These are phyloP conservation scores for Amaranthus tricolor DNA, from an alignment of 179 eudicot genomes.

Conservation along the genomic window DNA sequence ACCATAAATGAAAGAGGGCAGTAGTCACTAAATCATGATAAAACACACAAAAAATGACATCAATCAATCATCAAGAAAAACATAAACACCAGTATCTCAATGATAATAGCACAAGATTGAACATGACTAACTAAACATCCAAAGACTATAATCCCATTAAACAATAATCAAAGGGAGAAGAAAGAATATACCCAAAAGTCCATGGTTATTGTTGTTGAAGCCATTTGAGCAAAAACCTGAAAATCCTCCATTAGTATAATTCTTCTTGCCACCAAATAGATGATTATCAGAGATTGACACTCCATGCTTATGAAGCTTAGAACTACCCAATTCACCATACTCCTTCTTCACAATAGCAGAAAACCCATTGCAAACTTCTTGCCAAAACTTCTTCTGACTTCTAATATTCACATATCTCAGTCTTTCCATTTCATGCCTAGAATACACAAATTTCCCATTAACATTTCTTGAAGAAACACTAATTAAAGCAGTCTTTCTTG, in stretches of 20 bases:
- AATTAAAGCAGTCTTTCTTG: constrained; percentile 1
- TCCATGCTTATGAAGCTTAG: constrained; percentile 27
- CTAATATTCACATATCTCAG: constrained; percentile 47
- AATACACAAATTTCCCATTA: constrained; percentile 33
- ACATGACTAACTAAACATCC: too few species aligned
- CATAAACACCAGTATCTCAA: too few species aligned
- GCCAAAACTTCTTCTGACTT: constrained; percentile 62
- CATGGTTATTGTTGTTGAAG: background rate
- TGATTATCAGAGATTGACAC: constrained; percentile 28
- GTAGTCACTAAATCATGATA: too few species aligned
- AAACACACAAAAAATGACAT: too few species aligned
- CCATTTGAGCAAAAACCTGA: too few species aligned
- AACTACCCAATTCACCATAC: constrained; percentile 46
- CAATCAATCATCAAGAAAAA: too few species aligned
- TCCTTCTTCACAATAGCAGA: constrained; percentile 35
- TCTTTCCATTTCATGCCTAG: constrained; percentile 45
- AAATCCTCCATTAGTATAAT: background rate
- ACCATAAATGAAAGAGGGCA: too few species aligned
- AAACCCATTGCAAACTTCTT: constrained; percentile 48
- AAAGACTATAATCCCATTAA: too few species aligned
- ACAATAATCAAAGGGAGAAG: background rate
- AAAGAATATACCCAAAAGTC: constrained; percentile 4
- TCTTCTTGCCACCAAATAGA: constrained; percentile 23
- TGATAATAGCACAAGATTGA: too few species aligned
- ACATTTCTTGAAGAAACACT: constrained; percentile 13